Percentiles rank a stretch among this genome's conserved stretches.
Evolutionary conservation across 2,329 filamentous ascomycete genomes (phyloP).

Genomic region (Colletotrichum orchidophilum): DNA sequence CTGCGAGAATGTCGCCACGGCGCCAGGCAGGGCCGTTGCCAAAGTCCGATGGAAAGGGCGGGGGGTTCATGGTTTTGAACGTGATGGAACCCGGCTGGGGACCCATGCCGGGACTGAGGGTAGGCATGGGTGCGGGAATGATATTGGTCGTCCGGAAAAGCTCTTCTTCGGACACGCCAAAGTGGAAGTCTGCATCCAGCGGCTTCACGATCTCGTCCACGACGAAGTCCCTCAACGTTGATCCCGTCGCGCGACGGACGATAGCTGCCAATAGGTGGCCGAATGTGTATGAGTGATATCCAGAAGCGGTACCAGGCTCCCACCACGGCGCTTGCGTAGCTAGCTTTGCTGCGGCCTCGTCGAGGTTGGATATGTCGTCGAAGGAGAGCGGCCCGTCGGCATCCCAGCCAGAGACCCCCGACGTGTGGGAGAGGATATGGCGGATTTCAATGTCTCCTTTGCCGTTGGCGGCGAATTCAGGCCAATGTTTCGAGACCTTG

Average conservation of each 20-base stretch:
- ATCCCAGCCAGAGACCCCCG: slow-evolving; percentile 48
- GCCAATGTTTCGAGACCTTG: slow-evolving; percentile 54
- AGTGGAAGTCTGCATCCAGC: slow-evolving; percentile 54
- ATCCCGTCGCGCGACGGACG: slow-evolving; percentile 50
- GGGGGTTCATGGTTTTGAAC: slow-evolving; percentile 43
- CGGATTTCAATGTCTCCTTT: slow-evolving; percentile 50
- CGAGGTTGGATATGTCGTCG: slow-evolving; percentile 46
- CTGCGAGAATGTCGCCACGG: slow-evolving; percentile 49
- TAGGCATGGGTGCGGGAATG: slow-evolving; percentile 43
- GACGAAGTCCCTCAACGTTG: slow-evolving; percentile 51
- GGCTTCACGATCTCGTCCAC: slow-evolving; percentile 48
- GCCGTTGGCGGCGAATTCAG: slow-evolving; percentile 53
- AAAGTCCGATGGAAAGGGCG: slow-evolving; percentile 32
- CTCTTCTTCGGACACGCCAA: slow-evolving; percentile 53
- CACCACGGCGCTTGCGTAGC: slow-evolving; percentile 53
- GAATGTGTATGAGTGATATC: slow-evolving; percentile 51
- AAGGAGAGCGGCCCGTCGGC: slow-evolving; percentile 37
- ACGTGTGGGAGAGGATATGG: slow-evolving; percentile 51
- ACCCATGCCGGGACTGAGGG: slow-evolving; percentile 30
- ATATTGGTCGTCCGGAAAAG: slow-evolving; percentile 45
- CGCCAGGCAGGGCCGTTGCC: slow-evolving; percentile 46
- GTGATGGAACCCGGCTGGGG: slow-evolving; percentile 39
- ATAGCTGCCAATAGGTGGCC: slow-evolving; percentile 55
- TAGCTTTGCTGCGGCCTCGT: slow-evolving; percentile 44
- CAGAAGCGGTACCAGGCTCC: slow-evolving; percentile 52